Evolutionary conservation across 2,329 filamentous ascomycete genomes (phyloP), one percentile per base, ranked within the genome.

Genomic region (Nigrograna mackinnonii): DNA sequence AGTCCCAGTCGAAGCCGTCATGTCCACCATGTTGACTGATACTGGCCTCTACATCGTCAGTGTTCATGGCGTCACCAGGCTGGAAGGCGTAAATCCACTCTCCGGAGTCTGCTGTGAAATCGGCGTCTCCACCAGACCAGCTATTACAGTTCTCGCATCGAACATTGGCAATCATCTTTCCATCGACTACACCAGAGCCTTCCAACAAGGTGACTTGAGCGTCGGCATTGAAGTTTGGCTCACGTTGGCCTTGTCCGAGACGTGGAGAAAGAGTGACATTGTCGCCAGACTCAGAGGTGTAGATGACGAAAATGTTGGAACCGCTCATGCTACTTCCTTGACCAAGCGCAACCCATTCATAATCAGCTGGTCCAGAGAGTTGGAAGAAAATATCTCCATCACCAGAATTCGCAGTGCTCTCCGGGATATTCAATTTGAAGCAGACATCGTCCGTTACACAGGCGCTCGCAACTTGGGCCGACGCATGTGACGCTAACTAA

Each of bases 181-280:
- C 75, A 51, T 77, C 68, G 4, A 64, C 57, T 4, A 83, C 75
- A 2, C 79, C 78, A 3, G 75, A 77, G 3, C 79, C 79, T 32
- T 73, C 76, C 0, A 83, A 67, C 3, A 83, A 52, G 11, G 70
- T 72, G 14, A 79, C 66, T 39, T 77, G 50, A 2, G 76, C 67
- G 19, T 61, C 54, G 3, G 61, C 60, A 46, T 76, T 72, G 40
- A 70, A 59, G 13, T 57, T 47, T 2, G 80, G 80, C 47, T 67
- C 50, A 3, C 39, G 46, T 22, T 79, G 58, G 5, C 77, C 77
- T 11, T 54, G 66, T 6, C 73, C 73, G 5, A 69, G 51, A 30
- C 80, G 67, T 7, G 79, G 76, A 3, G 80, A 83, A 6, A 84
- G 50, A 1, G 81, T 84, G 12, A 84, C 77, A 48, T 82, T 83